Evolutionary conservation across 768 basidiomycete genomes (phyloP).

Genomic region (Russula sp.): DNA sequence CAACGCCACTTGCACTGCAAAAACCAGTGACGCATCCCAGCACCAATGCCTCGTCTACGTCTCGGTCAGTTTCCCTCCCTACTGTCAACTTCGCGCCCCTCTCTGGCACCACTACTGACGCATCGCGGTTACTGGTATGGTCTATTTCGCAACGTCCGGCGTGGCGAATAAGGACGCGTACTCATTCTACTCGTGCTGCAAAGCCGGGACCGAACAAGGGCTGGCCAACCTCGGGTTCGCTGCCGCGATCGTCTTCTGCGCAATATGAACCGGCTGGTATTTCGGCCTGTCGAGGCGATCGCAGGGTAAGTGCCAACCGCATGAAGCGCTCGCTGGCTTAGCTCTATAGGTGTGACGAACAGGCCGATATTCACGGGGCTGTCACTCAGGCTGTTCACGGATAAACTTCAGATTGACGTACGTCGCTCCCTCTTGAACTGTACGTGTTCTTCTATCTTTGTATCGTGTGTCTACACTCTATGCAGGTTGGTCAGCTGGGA

Average conservation of each 20-base stretch:
- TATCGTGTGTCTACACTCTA: no score
- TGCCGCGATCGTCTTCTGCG: slow-evolving; percentile 63
- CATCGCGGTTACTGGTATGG: slow-evolving; percentile 35
- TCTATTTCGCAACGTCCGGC: background rate
- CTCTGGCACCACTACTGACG: slow-evolving; percentile 19
- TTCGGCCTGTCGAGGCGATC: slow-evolving; percentile 38
- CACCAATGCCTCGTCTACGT: slow-evolving; percentile 62
- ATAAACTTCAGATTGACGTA: no score
- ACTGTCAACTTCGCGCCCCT: no score
- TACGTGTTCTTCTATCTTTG: no score
- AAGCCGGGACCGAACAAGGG: slow-evolving; percentile 67
- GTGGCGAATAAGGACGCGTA: slow-evolving; percentile 45
- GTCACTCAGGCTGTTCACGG: no score
- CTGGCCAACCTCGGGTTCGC: slow-evolving; percentile 61
- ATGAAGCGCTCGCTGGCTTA: background rate
- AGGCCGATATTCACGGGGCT: no score
- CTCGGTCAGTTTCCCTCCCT: slow-evolving; percentile 42
- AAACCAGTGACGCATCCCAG: slow-evolving; percentile 45
- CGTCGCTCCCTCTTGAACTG: no score
- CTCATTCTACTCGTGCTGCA: slow-evolving; percentile 56
- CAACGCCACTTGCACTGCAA: slow-evolving; percentile 65
- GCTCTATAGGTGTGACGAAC: background rate
- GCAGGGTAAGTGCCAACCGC: slow-evolving; percentile 34
- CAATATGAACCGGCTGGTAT: slow-evolving; percentile 41
- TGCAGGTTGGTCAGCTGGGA: no score